Evolutionary conservation across 208 protist species (phyloP), one percentile per base, ranked within the genome.

Genomic region (Strigomonas culicis): DNA sequence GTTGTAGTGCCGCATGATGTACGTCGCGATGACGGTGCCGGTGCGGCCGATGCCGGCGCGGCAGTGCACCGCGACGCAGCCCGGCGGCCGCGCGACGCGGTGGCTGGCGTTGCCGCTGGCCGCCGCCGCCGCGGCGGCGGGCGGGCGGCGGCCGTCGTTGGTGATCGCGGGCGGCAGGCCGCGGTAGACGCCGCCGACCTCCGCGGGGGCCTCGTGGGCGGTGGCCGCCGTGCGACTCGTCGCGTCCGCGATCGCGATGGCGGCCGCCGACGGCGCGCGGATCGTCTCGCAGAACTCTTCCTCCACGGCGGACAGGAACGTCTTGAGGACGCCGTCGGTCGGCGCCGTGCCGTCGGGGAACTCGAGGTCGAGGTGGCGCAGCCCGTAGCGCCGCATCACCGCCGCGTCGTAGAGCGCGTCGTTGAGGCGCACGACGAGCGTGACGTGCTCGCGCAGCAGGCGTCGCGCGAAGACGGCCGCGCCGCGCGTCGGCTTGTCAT

Each of bases 41-140:
- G 97, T 99, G 39, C 97, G 73, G 36, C 97, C 98, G 10, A 99
- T 79, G 15, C 98, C 98, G 0, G 98, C 96, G 49, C 96, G 95
- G 68, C 98, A 99, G 77, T 99, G 97, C 28, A 99, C 84, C 19
- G 97, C 96, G 4, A 98, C 79, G 0, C 74, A 79, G 24, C 86
- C 81, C 19, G 47, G 31, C 34, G 58, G 59, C 24, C 68, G 60
- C 15, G 64, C 15, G 0, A 30, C 21, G 17, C 47, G 15, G 4
- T 24, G 0, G 21, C 6, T 19, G 8, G 51, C 21, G n/a, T 60
- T 4, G 41, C 25, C 13, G 3, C 58, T 51, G 2, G 58, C 39
- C 32, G 58, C 13, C 58, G 49, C 1, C 57, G 58, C 8, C 8
- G 22, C 13, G 46, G 30, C 46, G 22, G 22, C 32, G 15, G 4